Evolutionary conservation across 805 yeast genomes (phyloP).

Genomic region (Metschnikowia cubensis): DNA sequence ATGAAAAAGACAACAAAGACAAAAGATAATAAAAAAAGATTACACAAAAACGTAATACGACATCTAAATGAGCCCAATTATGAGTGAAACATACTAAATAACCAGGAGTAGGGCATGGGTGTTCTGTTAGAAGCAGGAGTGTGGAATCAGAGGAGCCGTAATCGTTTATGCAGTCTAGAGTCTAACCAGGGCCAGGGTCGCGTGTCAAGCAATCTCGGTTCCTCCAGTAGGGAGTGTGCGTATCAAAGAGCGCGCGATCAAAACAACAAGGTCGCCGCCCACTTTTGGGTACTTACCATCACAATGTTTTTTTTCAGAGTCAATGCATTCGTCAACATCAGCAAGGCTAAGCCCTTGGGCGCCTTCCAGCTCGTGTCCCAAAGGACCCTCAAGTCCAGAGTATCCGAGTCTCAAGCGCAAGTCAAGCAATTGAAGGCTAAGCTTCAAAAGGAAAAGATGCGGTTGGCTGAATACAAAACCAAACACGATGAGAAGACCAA

Average conservation of each 20-base stretch:
- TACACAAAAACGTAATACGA: no score
- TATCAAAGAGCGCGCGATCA: not conserved
- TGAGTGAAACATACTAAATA: no score
- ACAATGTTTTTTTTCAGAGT: not conserved
- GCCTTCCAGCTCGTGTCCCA: slow-evolving; percentile 3
- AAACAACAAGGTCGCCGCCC: not conserved
- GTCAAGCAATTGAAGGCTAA: slow-evolving; percentile 8
- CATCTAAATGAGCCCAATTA: no score
- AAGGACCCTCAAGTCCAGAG: slow-evolving; percentile 1
- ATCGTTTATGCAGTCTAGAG: not conserved
- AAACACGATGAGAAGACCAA: slow-evolving; percentile 14
- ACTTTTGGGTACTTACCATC: not conserved
- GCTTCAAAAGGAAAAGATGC: slow-evolving; percentile 19
- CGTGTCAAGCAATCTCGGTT: not conserved
- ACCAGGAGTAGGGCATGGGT: no score
- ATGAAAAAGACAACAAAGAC: no score
- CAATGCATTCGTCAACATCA: not conserved
- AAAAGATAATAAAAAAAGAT: no score
- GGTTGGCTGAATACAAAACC: slow-evolving; percentile 8
- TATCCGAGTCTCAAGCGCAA: not conserved
- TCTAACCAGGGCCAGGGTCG: not conserved
- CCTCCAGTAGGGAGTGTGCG: not conserved
- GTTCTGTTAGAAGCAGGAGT: no score
- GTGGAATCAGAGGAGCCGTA: no score
- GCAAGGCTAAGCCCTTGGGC: not conserved